Base-by-base conservation (phyloP, 176 grass and related monocot species). In the Pontederia crassipes region DNA sequence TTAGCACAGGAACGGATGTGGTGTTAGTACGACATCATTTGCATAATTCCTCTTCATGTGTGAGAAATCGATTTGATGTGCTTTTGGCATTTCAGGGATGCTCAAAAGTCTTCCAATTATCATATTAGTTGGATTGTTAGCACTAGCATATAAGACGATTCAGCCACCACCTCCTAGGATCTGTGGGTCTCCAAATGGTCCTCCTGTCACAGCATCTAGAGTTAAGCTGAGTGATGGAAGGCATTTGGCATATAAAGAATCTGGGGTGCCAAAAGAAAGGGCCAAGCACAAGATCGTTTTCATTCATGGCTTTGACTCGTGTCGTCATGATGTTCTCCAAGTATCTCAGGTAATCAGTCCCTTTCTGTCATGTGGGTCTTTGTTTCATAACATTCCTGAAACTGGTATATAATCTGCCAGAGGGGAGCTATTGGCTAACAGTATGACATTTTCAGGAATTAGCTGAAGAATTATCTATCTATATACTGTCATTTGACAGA, bases 211-310 rank as follows among this genome's bases (percentile, higher is more conserved):
- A 48, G 66, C 80, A 46, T 10, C 80, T 0, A 79, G 91, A 66
- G 55, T 75, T 49, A 63, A 17, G 75, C 83, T 95, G 35, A 78
- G 66, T 29, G 86, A 95, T 60, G 91, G 91, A 24, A 79, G 91
- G 63, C 75, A 87, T 85, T 15, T 96, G 20, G 78, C 91, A 0
- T 96, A 96, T 68, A 13, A 63, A 4, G 91, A 96, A 40, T 75
- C 64, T 57, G 91, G 91, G 55, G 91, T 96, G 8, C 80, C 83
- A 0, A 82, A 35, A 50, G 86, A 90, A 5, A 14, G 75, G 49
- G 91, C 91, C 9, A 85, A 47, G 15, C 32, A 96, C 46, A 96
- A 73, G 75, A 80, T 96, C 68, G 61, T 96, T 72, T 96, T 80
- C 63, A 64, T 90, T 56, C 91, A 96, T 65, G 91, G 80, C 9